Conservation (phyloP, 208 protist species). For the Leishmania guyanensis region DNA sequence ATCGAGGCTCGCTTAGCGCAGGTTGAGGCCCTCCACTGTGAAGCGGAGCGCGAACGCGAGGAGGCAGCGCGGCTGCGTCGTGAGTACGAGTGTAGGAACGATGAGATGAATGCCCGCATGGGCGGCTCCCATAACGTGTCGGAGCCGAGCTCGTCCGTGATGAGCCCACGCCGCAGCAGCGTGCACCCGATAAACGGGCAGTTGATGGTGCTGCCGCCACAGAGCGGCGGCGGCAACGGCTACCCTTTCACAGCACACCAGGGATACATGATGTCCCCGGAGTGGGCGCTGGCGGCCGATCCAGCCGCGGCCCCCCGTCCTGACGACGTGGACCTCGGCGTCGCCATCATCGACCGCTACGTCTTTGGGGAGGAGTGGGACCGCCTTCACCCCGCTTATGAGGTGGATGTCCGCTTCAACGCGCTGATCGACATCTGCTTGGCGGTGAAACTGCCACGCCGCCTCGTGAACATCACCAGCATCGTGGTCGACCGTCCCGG, state of each 20-base stretch:
- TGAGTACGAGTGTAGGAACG: constrained; percentile 60
- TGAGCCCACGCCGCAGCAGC: constrained; percentile 16
- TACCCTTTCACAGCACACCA: constrained; percentile 3
- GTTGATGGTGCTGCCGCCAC: constrained; percentile 28
- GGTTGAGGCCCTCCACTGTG: constrained; percentile 70
- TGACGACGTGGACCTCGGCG: constrained; percentile 53
- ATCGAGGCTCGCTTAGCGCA: constrained; percentile 70
- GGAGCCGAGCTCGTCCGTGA: constrained; percentile 36
- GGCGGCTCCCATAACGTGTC: constrained; percentile 33
- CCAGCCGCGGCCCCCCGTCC: constrained; percentile 23
- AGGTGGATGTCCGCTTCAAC: constrained; percentile 68
- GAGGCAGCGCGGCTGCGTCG: constrained; percentile 58
- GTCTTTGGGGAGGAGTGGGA: constrained; percentile 79
- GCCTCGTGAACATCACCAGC: constrained; percentile 59
- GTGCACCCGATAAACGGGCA: constrained; percentile 17
- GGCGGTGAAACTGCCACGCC: constrained; percentile 69
- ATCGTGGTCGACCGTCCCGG: constrained; percentile 69
- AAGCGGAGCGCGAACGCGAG: constrained; percentile 61
- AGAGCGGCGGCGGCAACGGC: constrained; percentile 23
- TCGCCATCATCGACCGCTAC: constrained; percentile 72
- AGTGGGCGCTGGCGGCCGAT: constrained; percentile 26
- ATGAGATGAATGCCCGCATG: constrained; percentile 37
- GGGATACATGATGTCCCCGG: not conserved
- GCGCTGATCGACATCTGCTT: constrained; percentile 82
- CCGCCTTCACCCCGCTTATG: constrained; percentile 60